phyloP scores from a whole-genome alignment of 108 stramenopile genomes.

The Mayamaea pseudoterrestris region DNA sequence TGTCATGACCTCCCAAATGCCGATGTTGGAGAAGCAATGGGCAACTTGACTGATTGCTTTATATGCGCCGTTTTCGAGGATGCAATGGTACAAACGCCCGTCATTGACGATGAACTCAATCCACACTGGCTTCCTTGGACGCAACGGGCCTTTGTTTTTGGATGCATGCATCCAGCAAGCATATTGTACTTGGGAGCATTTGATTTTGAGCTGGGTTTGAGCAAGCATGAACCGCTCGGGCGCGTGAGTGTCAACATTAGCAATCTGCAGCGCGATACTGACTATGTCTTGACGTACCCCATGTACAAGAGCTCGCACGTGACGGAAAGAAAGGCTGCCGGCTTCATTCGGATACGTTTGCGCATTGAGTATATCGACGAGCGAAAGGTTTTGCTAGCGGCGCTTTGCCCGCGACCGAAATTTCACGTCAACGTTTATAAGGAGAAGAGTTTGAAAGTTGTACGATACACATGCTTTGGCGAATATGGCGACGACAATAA shows the following conservation, averaged over 20 bases:
- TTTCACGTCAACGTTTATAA: constrained; percentile 55
- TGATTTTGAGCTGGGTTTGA: constrained; percentile 46
- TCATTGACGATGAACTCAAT: constrained; percentile 57
- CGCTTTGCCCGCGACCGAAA: constrained; percentile 22
- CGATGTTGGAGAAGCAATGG: constrained; percentile 39
- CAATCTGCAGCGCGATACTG: constrained; percentile 42
- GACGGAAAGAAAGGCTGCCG: constrained; percentile 1
- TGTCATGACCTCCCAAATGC: constrained; percentile 63
- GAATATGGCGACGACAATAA: neutral
- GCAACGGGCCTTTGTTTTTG: neutral
- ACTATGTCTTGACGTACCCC: constrained; percentile 49
- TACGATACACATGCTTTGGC: neutral
- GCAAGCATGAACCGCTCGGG: constrained; percentile 59
- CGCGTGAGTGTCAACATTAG: constrained; percentile 55
- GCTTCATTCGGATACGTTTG: constrained; percentile 25
- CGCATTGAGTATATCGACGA: constrained; percentile 57
- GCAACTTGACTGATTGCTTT: constrained; percentile 41
- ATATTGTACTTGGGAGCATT: constrained; percentile 14
- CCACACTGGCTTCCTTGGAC: constrained; percentile 76
- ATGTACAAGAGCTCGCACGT: constrained; percentile 15
- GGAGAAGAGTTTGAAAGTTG: constrained; percentile 49
- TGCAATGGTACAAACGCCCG: constrained; percentile 53
- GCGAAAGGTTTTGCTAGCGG: constrained; percentile 29
- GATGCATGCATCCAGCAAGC: constrained; percentile 1
- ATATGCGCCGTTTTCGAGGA: constrained; percentile 64